These are phyloP conservation scores for Pachysolen tannophilus DNA, from an alignment of 805 yeast species.

Conservation along the genomic window DNA sequence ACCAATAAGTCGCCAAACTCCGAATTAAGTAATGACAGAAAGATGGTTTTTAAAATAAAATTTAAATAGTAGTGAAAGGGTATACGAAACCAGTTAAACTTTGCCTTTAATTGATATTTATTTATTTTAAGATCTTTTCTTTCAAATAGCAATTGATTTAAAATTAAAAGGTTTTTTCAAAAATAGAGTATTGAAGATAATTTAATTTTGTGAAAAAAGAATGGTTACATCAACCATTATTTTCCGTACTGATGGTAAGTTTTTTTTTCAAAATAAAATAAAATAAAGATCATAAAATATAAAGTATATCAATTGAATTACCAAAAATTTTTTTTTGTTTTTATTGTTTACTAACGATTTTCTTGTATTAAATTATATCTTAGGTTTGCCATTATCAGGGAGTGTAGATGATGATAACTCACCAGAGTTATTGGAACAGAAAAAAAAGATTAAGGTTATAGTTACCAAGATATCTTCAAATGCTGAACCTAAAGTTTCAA, in stretches of 20 bases:
- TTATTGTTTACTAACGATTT: slow-evolving; percentile 1
- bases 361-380: neutral
- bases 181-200: too few species aligned
- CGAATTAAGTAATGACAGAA: too few species aligned
- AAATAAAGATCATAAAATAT: neutral
- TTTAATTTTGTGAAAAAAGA: neutral
- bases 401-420: slow-evolving; percentile 77
- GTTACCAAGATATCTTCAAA: slow-evolving; percentile 68
- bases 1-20: too few species aligned
- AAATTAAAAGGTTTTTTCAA: too few species aligned
- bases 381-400: slow-evolving; percentile 83
- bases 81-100: too few species aligned
- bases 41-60: too few species aligned
- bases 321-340: neutral
- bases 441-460: slow-evolving; percentile 75
- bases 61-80: too few species aligned
- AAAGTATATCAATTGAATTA: neutral
- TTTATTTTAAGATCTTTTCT: too few species aligned
- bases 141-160: too few species aligned
- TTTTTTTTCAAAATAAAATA: slow-evolving; percentile 6
- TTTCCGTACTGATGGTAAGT: slow-evolving; percentile 55
- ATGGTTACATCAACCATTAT: slow-evolving; percentile 66
- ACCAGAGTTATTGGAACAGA: slow-evolving; percentile 59
- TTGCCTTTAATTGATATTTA: too few species aligned
- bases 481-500: slow-evolving; percentile 77